Percentiles rank a stretch among this genome's conserved stretches.
Conservation (phyloP, 2,329 filamentous ascomycete genomes). For the Fusarium pilosicola region DNA sequence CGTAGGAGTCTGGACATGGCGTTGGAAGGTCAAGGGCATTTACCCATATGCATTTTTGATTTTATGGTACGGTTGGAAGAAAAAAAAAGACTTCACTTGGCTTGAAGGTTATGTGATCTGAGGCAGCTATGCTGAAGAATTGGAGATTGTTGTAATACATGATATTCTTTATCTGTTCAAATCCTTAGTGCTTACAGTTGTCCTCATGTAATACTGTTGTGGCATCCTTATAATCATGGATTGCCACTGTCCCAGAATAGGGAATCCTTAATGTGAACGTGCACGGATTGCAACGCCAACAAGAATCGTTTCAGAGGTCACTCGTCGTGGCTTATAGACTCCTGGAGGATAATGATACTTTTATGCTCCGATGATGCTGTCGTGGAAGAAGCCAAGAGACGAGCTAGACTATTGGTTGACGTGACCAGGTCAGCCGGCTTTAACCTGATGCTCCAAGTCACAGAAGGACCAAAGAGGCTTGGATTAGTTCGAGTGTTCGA, state of each 20-base stretch:
- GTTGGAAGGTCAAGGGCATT: constrained; percentile 22
- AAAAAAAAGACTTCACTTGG: constrained; percentile 35
- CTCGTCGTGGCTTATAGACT: neutral
- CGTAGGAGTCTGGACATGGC: constrained; percentile 31
- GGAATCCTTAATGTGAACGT: neutral
- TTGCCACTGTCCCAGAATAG: neutral
- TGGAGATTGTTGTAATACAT: constrained; percentile 37
- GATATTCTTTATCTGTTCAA: constrained; percentile 17
- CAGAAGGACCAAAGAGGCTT: constrained; percentile 10
- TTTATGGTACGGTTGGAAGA: constrained; percentile 38
- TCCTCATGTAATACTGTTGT: neutral
- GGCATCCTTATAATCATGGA: neutral
- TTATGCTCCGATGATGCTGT: constrained; percentile 18
- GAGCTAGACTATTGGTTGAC: constrained; percentile 22
- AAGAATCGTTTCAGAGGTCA: neutral
- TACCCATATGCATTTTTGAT: constrained; percentile 24
- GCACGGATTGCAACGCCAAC: neutral
- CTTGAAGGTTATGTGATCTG: constrained; percentile 16
- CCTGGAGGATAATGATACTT: constrained; percentile 15
- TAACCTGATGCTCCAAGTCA: constrained; percentile 5
- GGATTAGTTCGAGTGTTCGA: neutral
- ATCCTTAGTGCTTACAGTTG: neutral
- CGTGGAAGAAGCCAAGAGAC: neutral
- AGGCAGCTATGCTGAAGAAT: constrained; percentile 16
- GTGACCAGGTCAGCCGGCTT: constrained; percentile 33